Evolutionary conservation across 169 alveolate species (phyloP).

Genomic region (Perkinsus marinus): DNA sequence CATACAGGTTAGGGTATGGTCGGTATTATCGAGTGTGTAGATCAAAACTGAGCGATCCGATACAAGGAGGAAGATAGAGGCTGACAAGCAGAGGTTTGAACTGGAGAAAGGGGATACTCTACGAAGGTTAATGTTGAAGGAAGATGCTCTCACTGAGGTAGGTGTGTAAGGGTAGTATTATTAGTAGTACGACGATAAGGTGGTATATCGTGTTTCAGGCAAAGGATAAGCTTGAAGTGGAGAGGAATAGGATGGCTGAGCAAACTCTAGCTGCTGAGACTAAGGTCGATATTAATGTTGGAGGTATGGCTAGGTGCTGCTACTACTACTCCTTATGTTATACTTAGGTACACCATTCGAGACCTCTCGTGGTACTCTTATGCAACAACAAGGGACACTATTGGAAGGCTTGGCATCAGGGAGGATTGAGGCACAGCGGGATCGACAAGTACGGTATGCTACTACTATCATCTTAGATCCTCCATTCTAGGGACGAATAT

Average conservation of each 20-base stretch:
- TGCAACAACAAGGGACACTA: slow-evolving; percentile 51
- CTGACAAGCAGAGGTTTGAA: slow-evolving; percentile 45
- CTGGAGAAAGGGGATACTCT: slow-evolving; percentile 40
- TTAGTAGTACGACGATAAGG: not conserved
- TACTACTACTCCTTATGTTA: not conserved
- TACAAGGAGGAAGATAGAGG: slow-evolving; percentile 52
- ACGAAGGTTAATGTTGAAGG: not conserved
- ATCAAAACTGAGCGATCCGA: slow-evolving; percentile 63
- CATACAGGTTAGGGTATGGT: not conserved
- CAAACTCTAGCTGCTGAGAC: slow-evolving; percentile 52
- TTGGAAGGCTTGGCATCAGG: slow-evolving; percentile 56
- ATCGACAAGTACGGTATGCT: slow-evolving; percentile 11
- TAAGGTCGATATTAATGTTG: slow-evolving; percentile 63
- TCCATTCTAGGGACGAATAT: slow-evolving; percentile 49
- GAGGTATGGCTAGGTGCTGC: slow-evolving; percentile 58
- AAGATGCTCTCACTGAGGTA: not conserved
- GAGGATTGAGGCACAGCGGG: slow-evolving; percentile 53
- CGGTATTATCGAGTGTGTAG: slow-evolving; percentile 38
- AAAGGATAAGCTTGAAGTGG: not conserved
- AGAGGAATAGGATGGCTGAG: not conserved
- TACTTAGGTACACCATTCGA: slow-evolving; percentile 33
- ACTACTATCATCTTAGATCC: not conserved
- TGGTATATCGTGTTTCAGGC: not conserved
- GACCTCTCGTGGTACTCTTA: slow-evolving; percentile 59
- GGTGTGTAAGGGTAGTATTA: not conserved